Base-by-base conservation (phyloP, 2,329 filamentous ascomycete species). In the Aspergillus eucalypticola region DNA sequence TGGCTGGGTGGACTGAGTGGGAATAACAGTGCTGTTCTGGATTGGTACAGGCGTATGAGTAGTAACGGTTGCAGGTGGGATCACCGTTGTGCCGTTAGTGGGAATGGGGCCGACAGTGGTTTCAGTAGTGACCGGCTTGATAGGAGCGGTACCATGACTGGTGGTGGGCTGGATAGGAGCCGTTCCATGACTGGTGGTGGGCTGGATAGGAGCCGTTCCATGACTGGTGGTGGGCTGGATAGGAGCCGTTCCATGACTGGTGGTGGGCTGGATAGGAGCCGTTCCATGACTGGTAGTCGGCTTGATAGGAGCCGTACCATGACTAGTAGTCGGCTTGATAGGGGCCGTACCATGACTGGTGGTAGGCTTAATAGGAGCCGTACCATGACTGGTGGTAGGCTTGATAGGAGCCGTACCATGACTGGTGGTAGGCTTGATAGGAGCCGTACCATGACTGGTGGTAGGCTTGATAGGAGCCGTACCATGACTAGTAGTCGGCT, bases 21-120 rank as follows among this genome's bases (percentile, higher is more conserved):
- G 59, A 32, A 52, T 29, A 29, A 29, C 44, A 27, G 65, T 69
- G 55, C 56, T 58, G 58, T 63, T 65, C 51, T 61, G 67, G 63
- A 59, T 64, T 6, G 64, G 64, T 29, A 29, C 60, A 21, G 50
- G 50, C 21, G 53, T 59, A 17, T 53, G 55, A 11, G 27, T 56
- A 32, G 35, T n/a, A 23, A 44, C 42, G 46, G 42, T 42, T 52
- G 50, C 50, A n/a, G 50, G 50, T 25, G 50, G 50, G 21, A 53
- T 35, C 27, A 35, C 50, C 11, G 50, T 53, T 19, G 27, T 29
- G 10, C 50, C 50, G 8, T 8, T 61, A 21, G 64, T 51, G 29
- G 63, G 32, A 23, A 52, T 44, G 51, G 55, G 39, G 23, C 42
- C 58, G 11, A 32, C 29, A 25, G 32, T 32, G 23, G 50, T 53